phyloP scores from a whole-genome alignment of 2,329 filamentous ascomycete species.

The Paradendryphiella salina region DNA sequence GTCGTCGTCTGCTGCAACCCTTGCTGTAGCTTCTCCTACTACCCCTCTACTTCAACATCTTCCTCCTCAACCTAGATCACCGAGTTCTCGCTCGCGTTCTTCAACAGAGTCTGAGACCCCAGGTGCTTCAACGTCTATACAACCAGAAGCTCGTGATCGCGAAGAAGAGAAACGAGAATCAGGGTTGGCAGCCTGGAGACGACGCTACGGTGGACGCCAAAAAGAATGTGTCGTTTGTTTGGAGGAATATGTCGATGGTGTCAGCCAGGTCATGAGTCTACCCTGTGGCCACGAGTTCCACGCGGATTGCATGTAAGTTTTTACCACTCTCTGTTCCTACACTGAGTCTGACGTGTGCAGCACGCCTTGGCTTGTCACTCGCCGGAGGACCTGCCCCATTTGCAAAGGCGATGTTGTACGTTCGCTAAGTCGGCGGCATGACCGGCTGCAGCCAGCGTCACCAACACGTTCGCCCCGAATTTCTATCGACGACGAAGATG shows the following conservation, averaged over 20 bases:
- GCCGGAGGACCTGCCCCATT: conserved; percentile 95
- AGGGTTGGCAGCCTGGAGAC: conserved; percentile 57
- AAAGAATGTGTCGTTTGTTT: conserved; percentile 95
- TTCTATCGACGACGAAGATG: conserved; percentile 46
- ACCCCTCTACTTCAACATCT: conserved; percentile 73
- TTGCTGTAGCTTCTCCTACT: conserved; percentile 68
- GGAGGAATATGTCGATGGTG: conserved; percentile 93
- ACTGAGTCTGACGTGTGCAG: conserved; percentile 53
- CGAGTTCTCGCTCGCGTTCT: conserved; percentile 64
- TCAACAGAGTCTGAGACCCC: conserved; percentile 65
- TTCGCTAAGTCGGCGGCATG: conserved; percentile 41
- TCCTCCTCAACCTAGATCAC: conserved; percentile 30
- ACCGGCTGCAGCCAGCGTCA: conserved; percentile 31
- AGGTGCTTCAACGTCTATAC: conserved; percentile 39
- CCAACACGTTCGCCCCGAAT: conserved; percentile 21
- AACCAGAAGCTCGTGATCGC: conserved; percentile 37
- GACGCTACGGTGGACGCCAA: conserved; percentile 65
- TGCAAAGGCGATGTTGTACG: conserved; percentile 95
- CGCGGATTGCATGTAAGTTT: conserved; percentile 92
- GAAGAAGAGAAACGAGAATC: conserved; percentile 58
- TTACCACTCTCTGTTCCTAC: neutral
- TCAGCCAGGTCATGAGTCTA: conserved; percentile 93
- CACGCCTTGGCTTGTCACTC: conserved; percentile 94
- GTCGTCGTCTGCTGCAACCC: conserved; percentile 63
- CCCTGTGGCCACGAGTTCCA: conserved; percentile 98